A percentile compares a stretch with the other conserved stretches of the same genome.
phyloP scores from a whole-genome alignment of 805 yeast species.

The Myxozyma nipponensis region DNA sequence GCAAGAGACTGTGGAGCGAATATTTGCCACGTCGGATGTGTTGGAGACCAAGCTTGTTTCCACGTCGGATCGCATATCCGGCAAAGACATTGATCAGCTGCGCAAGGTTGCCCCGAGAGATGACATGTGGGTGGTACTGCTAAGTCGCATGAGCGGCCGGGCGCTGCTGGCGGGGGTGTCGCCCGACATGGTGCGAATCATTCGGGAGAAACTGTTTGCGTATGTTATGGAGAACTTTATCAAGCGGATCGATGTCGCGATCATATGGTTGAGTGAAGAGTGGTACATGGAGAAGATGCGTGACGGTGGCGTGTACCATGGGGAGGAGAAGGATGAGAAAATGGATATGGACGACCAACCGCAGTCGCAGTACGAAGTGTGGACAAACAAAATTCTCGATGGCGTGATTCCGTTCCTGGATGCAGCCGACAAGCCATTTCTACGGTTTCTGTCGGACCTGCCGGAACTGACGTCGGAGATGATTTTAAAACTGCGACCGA shows the following conservation, averaged over 20 bases:
- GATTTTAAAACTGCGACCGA: slow-evolving; percentile 60
- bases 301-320: slow-evolving; percentile 29
- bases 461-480: slow-evolving; percentile 67
- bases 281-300: slow-evolving; percentile 67
- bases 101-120: slow-evolving; percentile 54
- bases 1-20: slow-evolving; percentile 48
- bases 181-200: slow-evolving; percentile 48
- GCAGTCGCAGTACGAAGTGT: slow-evolving; percentile 56
- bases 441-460: slow-evolving; percentile 79
- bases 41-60: slow-evolving; percentile 13
- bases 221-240: slow-evolving; percentile 73
- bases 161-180: slow-evolving; percentile 49
- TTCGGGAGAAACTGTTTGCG: slow-evolving; percentile 67
- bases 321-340: not conserved
- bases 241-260: slow-evolving; percentile 63
- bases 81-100: slow-evolving; percentile 30
- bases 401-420: slow-evolving; percentile 82
- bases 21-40: slow-evolving; percentile 18
- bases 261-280: slow-evolving; percentile 94
- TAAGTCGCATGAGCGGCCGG: slow-evolving; percentile 76
- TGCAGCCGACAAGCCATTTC: slow-evolving; percentile 70
- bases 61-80: slow-evolving; percentile 7
- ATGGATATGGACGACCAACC: slow-evolving; percentile 12
- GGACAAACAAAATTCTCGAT: slow-evolving; percentile 72
- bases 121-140: slow-evolving; percentile 71